Percentiles rank a stretch among this genome's conserved stretches.
phyloP scores from a whole-genome alignment of 768 basidiomycete genomes.

The Agaricus blazei region DNA sequence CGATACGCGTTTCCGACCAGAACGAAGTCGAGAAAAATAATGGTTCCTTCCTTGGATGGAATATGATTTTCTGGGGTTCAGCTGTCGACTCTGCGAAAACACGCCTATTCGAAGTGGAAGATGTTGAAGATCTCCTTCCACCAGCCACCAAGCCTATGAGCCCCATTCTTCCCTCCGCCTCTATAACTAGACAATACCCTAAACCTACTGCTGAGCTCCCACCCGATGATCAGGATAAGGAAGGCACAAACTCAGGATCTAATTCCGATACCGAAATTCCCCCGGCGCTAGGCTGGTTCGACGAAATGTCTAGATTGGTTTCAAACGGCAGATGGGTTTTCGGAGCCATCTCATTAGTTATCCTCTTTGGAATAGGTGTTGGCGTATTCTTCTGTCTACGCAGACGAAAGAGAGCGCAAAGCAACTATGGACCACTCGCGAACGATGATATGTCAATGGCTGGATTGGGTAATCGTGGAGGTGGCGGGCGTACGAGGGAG shows the following conservation, averaged over 20 bases:
- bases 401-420: slow-evolving; percentile 34
- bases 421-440: slow-evolving; percentile 51
- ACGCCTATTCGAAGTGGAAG: slow-evolving; percentile 55
- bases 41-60: slow-evolving; percentile 84
- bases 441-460: slow-evolving; percentile 79
- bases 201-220: slow-evolving; percentile 90
- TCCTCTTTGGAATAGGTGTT: slow-evolving; percentile 64
- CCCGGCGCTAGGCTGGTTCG: slow-evolving; percentile 73
- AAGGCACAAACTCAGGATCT: slow-evolving; percentile 78
- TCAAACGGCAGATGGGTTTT: slow-evolving; percentile 88
- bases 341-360: slow-evolving; percentile 72
- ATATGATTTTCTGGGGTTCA: slow-evolving; percentile 89
- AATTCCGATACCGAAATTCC: slow-evolving; percentile 49
- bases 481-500: slow-evolving; percentile 68
- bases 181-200: slow-evolving; percentile 55
- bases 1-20: slow-evolving; percentile 79
- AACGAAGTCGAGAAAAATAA: slow-evolving; percentile 44
- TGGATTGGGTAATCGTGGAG: slow-evolving; percentile 40
- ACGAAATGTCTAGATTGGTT: slow-evolving; percentile 68
- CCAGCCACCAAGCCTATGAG: slow-evolving; percentile 33
- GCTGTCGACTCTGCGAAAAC: slow-evolving; percentile 67
- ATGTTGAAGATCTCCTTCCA: slow-evolving; percentile 44
- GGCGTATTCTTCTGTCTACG: slow-evolving; percentile 82
- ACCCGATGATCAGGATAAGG: slow-evolving; percentile 73
- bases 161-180: slow-evolving; percentile 27